Evolutionary conservation across 495 filamentous ascomycete species (phyloP), one percentile per base, ranked within the genome.

Genomic region (Penicillium ucsense): DNA sequence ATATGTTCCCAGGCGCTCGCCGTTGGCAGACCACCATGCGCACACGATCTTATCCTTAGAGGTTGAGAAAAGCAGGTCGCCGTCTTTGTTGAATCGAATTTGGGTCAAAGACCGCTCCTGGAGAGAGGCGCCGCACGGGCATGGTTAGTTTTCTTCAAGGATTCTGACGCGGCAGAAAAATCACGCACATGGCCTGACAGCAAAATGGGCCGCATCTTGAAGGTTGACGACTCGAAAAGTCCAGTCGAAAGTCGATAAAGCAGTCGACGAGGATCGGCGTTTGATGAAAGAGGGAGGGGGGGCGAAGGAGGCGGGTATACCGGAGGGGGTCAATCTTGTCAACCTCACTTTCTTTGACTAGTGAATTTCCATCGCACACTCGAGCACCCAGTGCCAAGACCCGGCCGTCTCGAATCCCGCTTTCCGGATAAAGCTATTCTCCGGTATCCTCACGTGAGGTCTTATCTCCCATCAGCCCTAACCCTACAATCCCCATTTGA

Each of bases 11-110:
- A 97, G 77, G 52, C 90, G 82, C 76, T 95, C 89, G 71, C 89
- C 89, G 70, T 94, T 95, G 68, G 86, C 86, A 40, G 88, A 80
- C 73, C 80, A 95, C 89, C 91, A 96, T 51, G 79, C 89, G 75
- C 90, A 94, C 56, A 95, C 86, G 52, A 91, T 79, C 66, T 97
- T 92, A 74, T 99, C 92, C 73, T 99, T 99, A 47, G 92, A 82
- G 41, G 89, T 88, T 43, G 92, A 96, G 75, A 99, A 97, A 56
- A 99, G 79, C 47, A 99, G 81, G 67, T 99, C 92, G 71, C 92
- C 92, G 70, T 98, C 92, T 71, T 79, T 80, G 73, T 90, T 94
- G 77, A 88, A 95, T 68, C 89, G 95, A 69, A 98, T 94, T 68
- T 99, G 92, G 61, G 89, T 97, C 66, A 99, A 78, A 70, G 92